Evolutionary conservation across 139 green algal species (phyloP).

Genomic region (Chara braunii): DNA sequence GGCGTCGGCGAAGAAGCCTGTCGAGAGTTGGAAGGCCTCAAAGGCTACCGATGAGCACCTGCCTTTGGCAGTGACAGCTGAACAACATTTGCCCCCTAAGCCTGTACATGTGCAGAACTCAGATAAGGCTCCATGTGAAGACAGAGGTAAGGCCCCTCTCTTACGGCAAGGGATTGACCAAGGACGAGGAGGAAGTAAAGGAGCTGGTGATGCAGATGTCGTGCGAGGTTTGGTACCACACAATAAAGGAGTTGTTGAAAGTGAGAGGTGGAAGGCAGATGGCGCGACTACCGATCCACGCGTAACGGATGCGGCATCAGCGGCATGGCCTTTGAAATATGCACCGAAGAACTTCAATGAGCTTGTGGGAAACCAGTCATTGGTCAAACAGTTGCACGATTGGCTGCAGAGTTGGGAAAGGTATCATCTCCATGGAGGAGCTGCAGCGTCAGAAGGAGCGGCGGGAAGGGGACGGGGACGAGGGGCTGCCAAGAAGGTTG

Average conservation of each 20-base stretch:
- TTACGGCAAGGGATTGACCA: no score
- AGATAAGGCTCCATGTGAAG: no score
- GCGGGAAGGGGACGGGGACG: slow-evolving; percentile 54
- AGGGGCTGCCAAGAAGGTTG: no score
- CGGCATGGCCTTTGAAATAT: slow-evolving; percentile 59
- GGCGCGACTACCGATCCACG: background rate
- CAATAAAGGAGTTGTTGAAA: background rate
- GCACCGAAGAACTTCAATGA: slow-evolving; percentile 64
- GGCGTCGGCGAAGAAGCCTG: slow-evolving; percentile 12
- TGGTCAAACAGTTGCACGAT: slow-evolving; percentile 37
- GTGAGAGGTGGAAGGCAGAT: background rate
- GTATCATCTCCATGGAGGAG: slow-evolving; percentile 55
- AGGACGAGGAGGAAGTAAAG: no score
- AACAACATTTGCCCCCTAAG: background rate
- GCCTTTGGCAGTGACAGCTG: slow-evolving; percentile 1
- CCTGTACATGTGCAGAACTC: no score
- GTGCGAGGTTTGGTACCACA: no score
- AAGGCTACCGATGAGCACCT: background rate
- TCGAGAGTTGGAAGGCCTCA: no score
- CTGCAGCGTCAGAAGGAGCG: slow-evolving; percentile 20
- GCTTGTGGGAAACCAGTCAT: slow-evolving; percentile 76
- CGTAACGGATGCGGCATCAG: slow-evolving; percentile 1
- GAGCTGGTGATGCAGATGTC: no score
- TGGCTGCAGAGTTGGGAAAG: slow-evolving; percentile 71
- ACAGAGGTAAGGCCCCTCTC: no score